phyloP scores from a whole-genome alignment of 2,329 filamentous ascomycete genomes.

The Monilinia aucupariae region DNA sequence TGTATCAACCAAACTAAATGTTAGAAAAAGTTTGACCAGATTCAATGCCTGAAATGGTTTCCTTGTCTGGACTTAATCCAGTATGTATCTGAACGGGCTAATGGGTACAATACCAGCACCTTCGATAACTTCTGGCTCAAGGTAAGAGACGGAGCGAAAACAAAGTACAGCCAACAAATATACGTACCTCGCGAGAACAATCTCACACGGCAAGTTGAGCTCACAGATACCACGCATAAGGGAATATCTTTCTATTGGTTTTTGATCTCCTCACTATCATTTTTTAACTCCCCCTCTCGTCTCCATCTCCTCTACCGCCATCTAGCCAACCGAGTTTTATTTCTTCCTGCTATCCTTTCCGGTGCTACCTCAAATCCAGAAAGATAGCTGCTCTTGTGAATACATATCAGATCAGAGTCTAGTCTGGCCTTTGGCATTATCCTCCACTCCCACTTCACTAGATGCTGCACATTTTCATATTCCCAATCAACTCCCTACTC shows the following conservation, averaged over 20 bases:
- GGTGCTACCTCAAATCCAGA: conserved; percentile 1
- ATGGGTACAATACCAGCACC: too few species aligned
- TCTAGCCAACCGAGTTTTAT: neutral
- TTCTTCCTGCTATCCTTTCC: neutral
- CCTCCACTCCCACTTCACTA: neutral
- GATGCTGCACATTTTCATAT: neutral
- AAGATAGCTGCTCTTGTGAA: neutral
- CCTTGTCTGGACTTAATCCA: neutral
- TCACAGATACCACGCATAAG: neutral
- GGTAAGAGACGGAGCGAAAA: neutral
- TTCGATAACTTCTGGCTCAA: too few species aligned
- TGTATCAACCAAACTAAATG: neutral
- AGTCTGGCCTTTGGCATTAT: conserved; percentile 7
- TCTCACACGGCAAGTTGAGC: neutral
- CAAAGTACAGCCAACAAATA: neutral
- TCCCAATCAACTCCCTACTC: too few species aligned
- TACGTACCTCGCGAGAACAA: neutral
- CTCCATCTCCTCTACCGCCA: neutral
- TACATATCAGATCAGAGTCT: neutral
- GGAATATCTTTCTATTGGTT: neutral
- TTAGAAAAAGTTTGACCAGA: neutral
- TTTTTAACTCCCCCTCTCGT: neutral
- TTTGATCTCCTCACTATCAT: neutral
- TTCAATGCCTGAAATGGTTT: neutral
- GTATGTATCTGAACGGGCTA: neutral